Evolutionary conservation across 2,329 filamentous ascomycete genomes (phyloP).

Genomic region (Diplodia seriata): DNA sequence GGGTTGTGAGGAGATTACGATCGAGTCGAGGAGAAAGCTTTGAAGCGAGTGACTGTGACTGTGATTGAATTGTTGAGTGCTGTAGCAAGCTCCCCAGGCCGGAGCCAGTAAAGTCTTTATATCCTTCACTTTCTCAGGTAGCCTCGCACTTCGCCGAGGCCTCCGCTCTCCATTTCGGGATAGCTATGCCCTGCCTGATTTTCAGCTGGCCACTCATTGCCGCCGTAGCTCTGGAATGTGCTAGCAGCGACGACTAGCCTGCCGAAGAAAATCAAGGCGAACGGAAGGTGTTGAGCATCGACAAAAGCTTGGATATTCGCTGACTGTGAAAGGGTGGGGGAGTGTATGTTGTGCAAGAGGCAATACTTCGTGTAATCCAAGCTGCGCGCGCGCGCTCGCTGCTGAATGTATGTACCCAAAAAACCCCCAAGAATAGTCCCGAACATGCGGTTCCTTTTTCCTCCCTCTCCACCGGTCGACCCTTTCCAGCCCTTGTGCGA

Average conservation of each 20-base stretch:
- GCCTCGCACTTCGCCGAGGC: slow-evolving; percentile 3
- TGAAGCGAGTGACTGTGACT: slow-evolving; percentile 10
- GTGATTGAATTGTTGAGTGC: background rate
- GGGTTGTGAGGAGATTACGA: background rate
- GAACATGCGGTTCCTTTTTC: background rate
- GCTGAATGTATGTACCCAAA: background rate
- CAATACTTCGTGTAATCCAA: slow-evolving; percentile 18
- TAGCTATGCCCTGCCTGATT: background rate
- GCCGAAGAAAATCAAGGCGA: background rate
- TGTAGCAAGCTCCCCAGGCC: background rate
- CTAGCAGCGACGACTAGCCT: slow-evolving; percentile 1
- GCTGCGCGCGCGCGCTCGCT: background rate
- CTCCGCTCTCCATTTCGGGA: slow-evolving; percentile 9
- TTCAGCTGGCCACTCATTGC: slow-evolving; percentile 6
- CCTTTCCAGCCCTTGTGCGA: slow-evolving; percentile 6
- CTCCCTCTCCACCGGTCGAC: background rate
- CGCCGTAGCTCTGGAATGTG: slow-evolving; percentile 5
- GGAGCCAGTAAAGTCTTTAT: slow-evolving; percentile 3
- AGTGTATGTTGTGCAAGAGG: slow-evolving; percentile 5
- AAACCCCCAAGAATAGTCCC: slow-evolving; percentile 6
- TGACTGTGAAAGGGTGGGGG: background rate
- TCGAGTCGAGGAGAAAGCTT: background rate
- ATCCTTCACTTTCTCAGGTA: background rate
- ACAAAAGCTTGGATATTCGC: background rate
- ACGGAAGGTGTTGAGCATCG: slow-evolving; percentile 6